These are phyloP conservation scores for Colletotrichum orbiculare DNA, from an alignment of 2,329 filamentous ascomycete species.

Conservation along the genomic window DNA sequence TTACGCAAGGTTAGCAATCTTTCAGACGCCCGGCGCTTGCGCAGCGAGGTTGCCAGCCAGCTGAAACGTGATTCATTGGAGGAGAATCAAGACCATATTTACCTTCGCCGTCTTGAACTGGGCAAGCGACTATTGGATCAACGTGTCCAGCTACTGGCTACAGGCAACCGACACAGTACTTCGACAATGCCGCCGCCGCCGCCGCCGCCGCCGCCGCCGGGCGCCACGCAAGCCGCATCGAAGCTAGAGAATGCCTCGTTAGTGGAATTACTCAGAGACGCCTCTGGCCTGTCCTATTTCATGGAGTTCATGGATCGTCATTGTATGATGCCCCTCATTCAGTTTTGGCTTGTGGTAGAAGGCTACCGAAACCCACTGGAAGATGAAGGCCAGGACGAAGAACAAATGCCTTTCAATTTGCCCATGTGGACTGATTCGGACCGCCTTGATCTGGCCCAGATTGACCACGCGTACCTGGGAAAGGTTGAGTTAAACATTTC, in stretches of 20 bases:
- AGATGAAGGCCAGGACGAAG: conserved; percentile 78
- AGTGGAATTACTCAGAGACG: conserved; percentile 87
- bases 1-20: conserved; percentile 91
- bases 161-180: conserved; percentile 62
- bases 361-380: conserved; percentile 95
- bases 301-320: conserved; percentile 99
- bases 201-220: conserved; percentile 4
- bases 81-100: conserved; percentile 85
- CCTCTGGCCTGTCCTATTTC: conserved; percentile 94
- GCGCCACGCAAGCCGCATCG: conserved; percentile 52
- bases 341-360: conserved; percentile 99
- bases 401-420: conserved; percentile 69
- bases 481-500: conserved; percentile 84
- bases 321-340: conserved; percentile 85
- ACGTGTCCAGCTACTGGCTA: conserved; percentile 83
- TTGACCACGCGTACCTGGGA: conserved; percentile 88
- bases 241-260: conserved; percentile 80
- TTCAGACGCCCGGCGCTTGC: conserved; percentile 90
- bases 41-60: conserved; percentile 92
- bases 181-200: conserved; percentile 37
- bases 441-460: conserved; percentile 87
- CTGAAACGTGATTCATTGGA: conserved; percentile 84
- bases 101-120: conserved; percentile 89
- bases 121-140: conserved; percentile 92
- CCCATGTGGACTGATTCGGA: conserved; percentile 85